Evolutionary conservation across 2,329 filamentous ascomycete species (phyloP).

Genomic region (Phialophora chinensis): DNA sequence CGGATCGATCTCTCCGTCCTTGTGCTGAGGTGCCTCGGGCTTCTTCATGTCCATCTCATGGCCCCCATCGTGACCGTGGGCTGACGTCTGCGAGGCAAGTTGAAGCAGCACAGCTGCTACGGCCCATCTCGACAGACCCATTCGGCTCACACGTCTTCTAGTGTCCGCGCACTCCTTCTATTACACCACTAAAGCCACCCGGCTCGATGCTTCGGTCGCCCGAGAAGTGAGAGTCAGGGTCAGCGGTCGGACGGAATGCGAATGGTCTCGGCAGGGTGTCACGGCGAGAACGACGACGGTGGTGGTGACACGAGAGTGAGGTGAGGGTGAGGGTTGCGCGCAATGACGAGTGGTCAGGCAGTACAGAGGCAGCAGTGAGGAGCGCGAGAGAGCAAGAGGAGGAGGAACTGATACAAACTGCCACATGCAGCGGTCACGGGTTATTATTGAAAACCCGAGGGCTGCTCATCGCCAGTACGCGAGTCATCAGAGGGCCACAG

Average conservation of each 20-base stretch:
- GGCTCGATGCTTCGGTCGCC: constrained; percentile 7
- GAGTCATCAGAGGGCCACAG: constrained; percentile 23
- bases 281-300: constrained; percentile 7
- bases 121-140: constrained; percentile 29
- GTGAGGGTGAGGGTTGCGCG: background rate
- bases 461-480: constrained; percentile 4
- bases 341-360: background rate
- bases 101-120: constrained; percentile 39
- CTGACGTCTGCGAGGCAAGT: constrained; percentile 27
- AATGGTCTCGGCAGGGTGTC: background rate
- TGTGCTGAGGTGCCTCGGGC: constrained; percentile 29
- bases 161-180: constrained; percentile 18
- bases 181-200: constrained; percentile 14
- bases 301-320: background rate
- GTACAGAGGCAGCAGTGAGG: background rate
- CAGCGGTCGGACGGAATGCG: constrained; percentile 6
- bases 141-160: constrained; percentile 21
- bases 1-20: constrained; percentile 39
- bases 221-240: constrained; percentile 3
- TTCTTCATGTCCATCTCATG: constrained; percentile 38
- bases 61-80: constrained; percentile 36
- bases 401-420: constrained; percentile 16
- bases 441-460: constrained; percentile 11
- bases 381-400: constrained; percentile 2
- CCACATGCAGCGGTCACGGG: constrained; percentile 20